Percentiles rank a stretch among this genome's conserved stretches.
Evolutionary conservation across 2,329 filamentous ascomycete species (phyloP).

Genomic region (Neonectria coccinea): DNA sequence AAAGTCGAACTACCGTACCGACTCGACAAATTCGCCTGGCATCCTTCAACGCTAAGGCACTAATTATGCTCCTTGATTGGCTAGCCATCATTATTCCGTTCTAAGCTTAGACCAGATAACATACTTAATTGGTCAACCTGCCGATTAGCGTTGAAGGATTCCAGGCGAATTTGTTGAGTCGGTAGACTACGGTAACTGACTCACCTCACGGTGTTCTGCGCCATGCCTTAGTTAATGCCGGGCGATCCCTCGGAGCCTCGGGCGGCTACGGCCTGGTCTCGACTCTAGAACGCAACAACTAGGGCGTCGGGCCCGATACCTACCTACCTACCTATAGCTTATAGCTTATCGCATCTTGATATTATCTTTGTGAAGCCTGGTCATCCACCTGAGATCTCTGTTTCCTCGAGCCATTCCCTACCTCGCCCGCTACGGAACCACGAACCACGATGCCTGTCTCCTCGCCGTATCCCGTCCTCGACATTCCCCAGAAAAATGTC

Average conservation of each 20-base stretch:
- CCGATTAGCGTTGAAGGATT: no score
- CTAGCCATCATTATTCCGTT: no score
- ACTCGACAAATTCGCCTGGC: no score
- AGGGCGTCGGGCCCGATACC: not conserved
- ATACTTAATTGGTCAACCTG: no score
- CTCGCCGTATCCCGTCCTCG: constrained; percentile 56
- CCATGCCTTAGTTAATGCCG: constrained; percentile 6
- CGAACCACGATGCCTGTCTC: constrained; percentile 54
- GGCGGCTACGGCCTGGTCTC: constrained; percentile 10
- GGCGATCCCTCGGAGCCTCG: constrained; percentile 22
- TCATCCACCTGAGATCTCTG: not conserved
- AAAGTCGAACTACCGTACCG: not conserved
- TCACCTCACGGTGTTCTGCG: not conserved
- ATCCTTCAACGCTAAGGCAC: no score
- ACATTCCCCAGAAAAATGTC: constrained; percentile 60
- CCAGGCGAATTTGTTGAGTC: no score
- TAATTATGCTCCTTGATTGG: no score
- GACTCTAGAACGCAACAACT: not conserved
- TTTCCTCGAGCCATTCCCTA: not conserved
- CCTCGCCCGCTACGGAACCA: constrained; percentile 8
- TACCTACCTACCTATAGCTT: not conserved
- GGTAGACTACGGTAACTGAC: no score
- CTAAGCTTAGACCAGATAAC: no score
- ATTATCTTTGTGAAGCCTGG: not conserved
- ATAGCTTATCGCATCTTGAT: constrained; percentile 1